A percentile compares a stretch with the other conserved stretches of the same genome.
These are phyloP conservation scores for Lepiota venenata DNA, from an alignment of 768 basidiomycete species.

Conservation along the genomic window DNA sequence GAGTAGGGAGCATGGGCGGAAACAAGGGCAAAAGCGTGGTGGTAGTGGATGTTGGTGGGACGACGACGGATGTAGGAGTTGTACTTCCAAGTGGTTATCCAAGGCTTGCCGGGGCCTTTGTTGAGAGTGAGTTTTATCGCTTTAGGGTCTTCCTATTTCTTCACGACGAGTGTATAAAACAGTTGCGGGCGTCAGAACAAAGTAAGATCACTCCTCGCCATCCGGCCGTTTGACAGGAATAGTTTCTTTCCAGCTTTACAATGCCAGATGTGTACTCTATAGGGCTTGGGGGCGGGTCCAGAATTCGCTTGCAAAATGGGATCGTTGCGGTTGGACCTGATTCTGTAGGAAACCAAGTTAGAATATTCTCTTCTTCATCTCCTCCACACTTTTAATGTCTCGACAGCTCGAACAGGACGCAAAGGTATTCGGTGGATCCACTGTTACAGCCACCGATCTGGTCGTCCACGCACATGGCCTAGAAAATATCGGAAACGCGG, in stretches of 20 bases:
- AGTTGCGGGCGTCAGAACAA: slow-evolving; percentile 57
- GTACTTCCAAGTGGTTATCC: slow-evolving; percentile 59
- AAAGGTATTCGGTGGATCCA: slow-evolving; percentile 51
- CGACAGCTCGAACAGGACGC: slow-evolving; percentile 37
- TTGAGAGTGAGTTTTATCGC: slow-evolving; percentile 30
- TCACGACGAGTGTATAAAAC: neutral
- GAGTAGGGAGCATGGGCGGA: slow-evolving; percentile 13
- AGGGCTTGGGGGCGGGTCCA: slow-evolving; percentile 64
- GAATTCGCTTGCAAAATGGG: slow-evolving; percentile 32
- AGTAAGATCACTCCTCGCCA: slow-evolving; percentile 21
- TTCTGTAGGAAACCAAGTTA: slow-evolving; percentile 53
- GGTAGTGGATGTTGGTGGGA: slow-evolving; percentile 65
- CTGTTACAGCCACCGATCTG: slow-evolving; percentile 61
- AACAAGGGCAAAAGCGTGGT: slow-evolving; percentile 30
- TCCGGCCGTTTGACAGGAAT: too few relatives aligned
- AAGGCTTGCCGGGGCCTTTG: slow-evolving; percentile 58
- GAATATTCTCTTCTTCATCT: neutral
- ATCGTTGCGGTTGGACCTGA: slow-evolving; percentile 57
- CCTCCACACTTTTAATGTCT: slow-evolving; percentile 19
- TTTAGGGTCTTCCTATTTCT: neutral
- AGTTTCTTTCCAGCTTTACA: slow-evolving; percentile 32
- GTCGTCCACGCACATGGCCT: slow-evolving; percentile 30
- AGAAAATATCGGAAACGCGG: slow-evolving; percentile 17
- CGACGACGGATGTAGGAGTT: slow-evolving; percentile 64
- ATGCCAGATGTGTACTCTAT: slow-evolving; percentile 57